Percentiles rank a stretch among this genome's conserved stretches.
Evolutionary conservation across 805 yeast genomes (phyloP).

Genomic region (Lipomyces kockii): DNA sequence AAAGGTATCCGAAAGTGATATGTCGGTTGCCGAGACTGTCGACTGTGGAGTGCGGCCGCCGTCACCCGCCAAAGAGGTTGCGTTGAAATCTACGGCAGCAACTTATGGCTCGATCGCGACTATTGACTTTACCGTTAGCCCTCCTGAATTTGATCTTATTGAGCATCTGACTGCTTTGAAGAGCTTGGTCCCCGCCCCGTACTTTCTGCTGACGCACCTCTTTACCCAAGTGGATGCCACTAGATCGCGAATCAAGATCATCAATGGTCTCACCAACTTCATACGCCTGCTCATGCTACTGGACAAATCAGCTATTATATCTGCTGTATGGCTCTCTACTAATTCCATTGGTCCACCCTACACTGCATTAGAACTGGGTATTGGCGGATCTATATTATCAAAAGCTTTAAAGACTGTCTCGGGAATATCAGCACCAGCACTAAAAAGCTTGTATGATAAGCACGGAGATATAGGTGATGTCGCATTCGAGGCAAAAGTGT

Average conservation of each 20-base stretch:
- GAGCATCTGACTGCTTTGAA: not conserved
- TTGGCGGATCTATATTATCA: conserved; percentile 36
- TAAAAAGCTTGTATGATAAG: conserved; percentile 29
- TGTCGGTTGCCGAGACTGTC: too few species aligned
- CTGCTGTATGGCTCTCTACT: conserved; percentile 38
- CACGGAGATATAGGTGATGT: conserved; percentile 41
- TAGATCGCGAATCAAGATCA: conserved; percentile 36
- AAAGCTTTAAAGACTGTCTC: conserved; percentile 34
- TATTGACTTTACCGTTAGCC: conserved; percentile 11
- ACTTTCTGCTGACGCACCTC: conserved; percentile 29
- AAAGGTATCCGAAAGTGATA: not conserved
- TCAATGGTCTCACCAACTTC: conserved; percentile 35
- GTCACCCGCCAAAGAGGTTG: not conserved
- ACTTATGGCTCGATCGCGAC: conserved; percentile 6
- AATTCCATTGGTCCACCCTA: conserved; percentile 38
- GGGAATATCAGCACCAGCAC: conserved; percentile 30
- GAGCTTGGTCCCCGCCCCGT: conserved; percentile 24
- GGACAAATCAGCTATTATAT: conserved; percentile 28
- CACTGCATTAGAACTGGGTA: conserved; percentile 34
- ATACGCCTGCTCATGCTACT: conserved; percentile 24
- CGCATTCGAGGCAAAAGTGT: conserved; percentile 39
- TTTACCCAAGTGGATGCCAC: conserved; percentile 33
- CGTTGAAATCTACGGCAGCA: not conserved
- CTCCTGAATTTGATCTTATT: not conserved
- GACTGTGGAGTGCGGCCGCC: not conserved